phyloP scores from a whole-genome alignment of 1,284 basidiomycete genomes.

The Cronartium ribicola region DNA sequence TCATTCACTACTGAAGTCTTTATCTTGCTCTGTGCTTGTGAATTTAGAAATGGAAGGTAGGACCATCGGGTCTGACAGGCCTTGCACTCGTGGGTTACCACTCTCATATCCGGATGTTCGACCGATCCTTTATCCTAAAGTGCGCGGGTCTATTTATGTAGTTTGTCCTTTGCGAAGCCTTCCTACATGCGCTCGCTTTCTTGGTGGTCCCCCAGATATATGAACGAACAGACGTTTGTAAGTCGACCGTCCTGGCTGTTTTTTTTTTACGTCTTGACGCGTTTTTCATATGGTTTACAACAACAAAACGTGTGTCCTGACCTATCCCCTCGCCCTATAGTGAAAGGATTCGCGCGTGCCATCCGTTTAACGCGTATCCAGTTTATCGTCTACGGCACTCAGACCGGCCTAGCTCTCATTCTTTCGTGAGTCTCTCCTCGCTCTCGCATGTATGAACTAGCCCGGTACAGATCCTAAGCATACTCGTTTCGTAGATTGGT shows the following conservation, averaged over 20 bases:
- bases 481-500: conserved; percentile 36
- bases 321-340: conserved; percentile 35
- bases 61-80: conserved; percentile 38
- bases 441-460: background rate
- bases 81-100: conserved; percentile 21
- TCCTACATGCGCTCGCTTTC: conserved; percentile 32
- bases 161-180: conserved; percentile 32
- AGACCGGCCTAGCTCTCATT: conserved; percentile 42
- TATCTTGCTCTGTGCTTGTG: conserved; percentile 35
- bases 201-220: conserved; percentile 39
- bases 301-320: no score
- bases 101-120: background rate
- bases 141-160: background rate
- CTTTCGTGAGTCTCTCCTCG: conserved; percentile 42
- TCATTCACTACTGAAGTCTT: conserved; percentile 29
- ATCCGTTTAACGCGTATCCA: conserved; percentile 44
- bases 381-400: conserved; percentile 44
- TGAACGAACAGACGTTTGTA: conserved; percentile 38
- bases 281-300: no score
- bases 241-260: no score
- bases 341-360: conserved; percentile 44
- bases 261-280: no score
- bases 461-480: background rate
- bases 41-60: conserved; percentile 33
- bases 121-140: background rate